Evolutionary conservation across 2,329 filamentous ascomycete genomes (phyloP), one percentile per base, ranked within the genome.

Genomic region (Calonectria fujianensis): DNA sequence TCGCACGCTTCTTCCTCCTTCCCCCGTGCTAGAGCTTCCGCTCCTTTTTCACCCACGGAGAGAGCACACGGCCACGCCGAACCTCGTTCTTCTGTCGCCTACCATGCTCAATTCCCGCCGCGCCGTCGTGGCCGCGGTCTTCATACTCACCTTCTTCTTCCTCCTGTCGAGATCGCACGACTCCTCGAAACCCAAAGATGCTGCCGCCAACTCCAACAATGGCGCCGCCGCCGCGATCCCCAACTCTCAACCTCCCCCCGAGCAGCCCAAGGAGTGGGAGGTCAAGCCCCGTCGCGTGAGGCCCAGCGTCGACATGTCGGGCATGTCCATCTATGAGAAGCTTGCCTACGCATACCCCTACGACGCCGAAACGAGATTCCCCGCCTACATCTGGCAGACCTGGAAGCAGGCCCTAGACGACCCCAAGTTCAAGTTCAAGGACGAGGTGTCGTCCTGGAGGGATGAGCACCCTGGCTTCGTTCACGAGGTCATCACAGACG

Each of bases 321-420:
- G 90, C 82, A 92, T 94, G 86, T 92, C 94, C 20, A 89, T 96
- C 69, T 89, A 88, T 89, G 94, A 91, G 87, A 98, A 97, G 86
- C 91, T 99, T 72, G 93, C 93, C 68, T 98, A 98, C 87, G 94
- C 97, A 80, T 98, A 97, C 85, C 95, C 96, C 27, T 99, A 98
- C 89, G 94, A 98, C 82, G 90, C 96, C 76, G 92, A 96, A 82
- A 86, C 89, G 80, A 98, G 96, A 85, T 98, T 98, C 85, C 97
- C 97, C 4, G 96, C 96, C 72, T 98, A 98, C 88, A 97, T 99
- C 83, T 99, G 97, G 97, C 97, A 99, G 89, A 99, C 97, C 18
- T 99, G 97, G 97, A 98, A 97, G 85, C 93, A 92, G 82, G 94
- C 92, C 0, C 96, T 96, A 0, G 91, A 93, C 1, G 94, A 95